phyloP scores from a whole-genome alignment of 768 basidiomycete species.

The Hygrocybe coccinea region DNA sequence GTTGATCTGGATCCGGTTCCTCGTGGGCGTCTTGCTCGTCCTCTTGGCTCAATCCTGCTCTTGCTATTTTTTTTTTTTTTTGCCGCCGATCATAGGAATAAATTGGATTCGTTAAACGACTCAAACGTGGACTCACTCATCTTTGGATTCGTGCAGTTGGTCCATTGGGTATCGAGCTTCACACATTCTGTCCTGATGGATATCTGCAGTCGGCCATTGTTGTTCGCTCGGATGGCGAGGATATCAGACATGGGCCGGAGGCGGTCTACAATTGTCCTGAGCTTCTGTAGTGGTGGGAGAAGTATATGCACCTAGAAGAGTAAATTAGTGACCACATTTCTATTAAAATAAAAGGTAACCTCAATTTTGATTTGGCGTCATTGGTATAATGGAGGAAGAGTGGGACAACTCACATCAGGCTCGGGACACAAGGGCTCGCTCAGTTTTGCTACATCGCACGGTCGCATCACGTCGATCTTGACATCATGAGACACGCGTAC shows the following conservation, averaged over 20 bases:
- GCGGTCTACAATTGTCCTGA: constrained; percentile 76
- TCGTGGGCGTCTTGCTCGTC: constrained; percentile 29
- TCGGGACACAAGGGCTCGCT: constrained; percentile 81
- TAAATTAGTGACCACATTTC: background rate
- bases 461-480: constrained; percentile 73
- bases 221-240: constrained; percentile 65
- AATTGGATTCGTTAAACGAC: background rate
- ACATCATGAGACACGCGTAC: constrained; percentile 77
- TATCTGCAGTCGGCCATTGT: constrained; percentile 47
- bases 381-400: background rate
- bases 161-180: constrained; percentile 79
- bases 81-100: background rate
- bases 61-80: background rate
- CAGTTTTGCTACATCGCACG: constrained; percentile 64
- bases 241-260: constrained; percentile 66
- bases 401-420: constrained; percentile 56
- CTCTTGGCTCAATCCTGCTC: constrained; percentile 26
- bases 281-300: constrained; percentile 65
- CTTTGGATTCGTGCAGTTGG: constrained; percentile 60
- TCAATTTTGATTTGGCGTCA: background rate
- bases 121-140: constrained; percentile 34
- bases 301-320: constrained; percentile 66
- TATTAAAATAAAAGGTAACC: background rate
- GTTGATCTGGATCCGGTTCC: constrained; percentile 50
- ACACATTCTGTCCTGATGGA: constrained; percentile 67